A percentile compares a stretch with the other conserved stretches of the same genome.
Evolutionary conservation across 1,139 yeast genomes (phyloP).

Genomic region (Candida labiduridarum): DNA sequence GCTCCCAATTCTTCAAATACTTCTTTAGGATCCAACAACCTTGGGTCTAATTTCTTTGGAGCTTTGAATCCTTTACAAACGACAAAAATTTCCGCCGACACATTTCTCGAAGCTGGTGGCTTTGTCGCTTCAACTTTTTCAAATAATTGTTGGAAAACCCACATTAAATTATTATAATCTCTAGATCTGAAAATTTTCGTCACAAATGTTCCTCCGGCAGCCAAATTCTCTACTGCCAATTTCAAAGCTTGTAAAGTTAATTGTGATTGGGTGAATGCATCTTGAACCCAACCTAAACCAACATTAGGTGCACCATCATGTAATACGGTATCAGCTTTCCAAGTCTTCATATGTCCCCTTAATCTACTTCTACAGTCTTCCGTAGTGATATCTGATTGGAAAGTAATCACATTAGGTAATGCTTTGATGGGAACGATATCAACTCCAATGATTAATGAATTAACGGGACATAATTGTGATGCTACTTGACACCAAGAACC

Average conservation of each 20-base stretch:
- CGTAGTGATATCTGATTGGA: constrained; percentile 96
- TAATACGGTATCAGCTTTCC: constrained; percentile 97
- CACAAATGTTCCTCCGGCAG: constrained; percentile 93
- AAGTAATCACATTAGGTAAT: constrained; percentile 88
- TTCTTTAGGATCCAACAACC: constrained; percentile 86
- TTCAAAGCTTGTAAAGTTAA: constrained; percentile 90
- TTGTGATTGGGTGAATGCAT: constrained; percentile 97
- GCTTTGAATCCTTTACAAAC: constrained; percentile 96
- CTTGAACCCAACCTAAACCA: constrained; percentile 99
- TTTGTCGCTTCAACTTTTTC: constrained; percentile 97
- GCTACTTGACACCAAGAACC: constrained; percentile 99
- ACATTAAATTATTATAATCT: constrained; percentile 93
- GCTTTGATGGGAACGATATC: constrained; percentile 97
- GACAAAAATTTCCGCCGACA: constrained; percentile 97
- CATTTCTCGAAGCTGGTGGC: constrained; percentile 98
- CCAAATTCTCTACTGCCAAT: constrained; percentile 91
- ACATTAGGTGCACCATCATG: constrained; percentile 99
- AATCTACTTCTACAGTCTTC: constrained; percentile 95
- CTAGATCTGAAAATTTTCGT: constrained; percentile 96
- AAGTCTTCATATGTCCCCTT: constrained; percentile 95
- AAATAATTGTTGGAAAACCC: constrained; percentile 96
- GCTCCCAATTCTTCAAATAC: constrained; percentile 91
- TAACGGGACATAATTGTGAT: constrained; percentile 85
- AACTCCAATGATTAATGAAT: constrained; percentile 93
- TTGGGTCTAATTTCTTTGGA: constrained; percentile 91